phyloP scores from a whole-genome alignment of 176 grass and related monocot species.

The Alloteropsis semialata region DNA sequence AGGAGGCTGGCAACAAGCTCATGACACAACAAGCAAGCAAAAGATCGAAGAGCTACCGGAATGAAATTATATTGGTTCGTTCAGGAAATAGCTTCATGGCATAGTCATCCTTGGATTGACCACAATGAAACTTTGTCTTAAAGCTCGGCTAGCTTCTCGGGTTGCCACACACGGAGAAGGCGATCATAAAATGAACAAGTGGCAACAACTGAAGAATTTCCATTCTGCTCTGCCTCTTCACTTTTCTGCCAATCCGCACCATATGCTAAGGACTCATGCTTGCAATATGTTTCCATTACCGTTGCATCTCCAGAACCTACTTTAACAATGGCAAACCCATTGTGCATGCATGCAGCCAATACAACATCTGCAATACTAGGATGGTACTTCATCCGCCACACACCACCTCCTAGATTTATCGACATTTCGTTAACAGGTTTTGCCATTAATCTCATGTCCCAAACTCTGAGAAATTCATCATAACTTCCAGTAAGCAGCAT shows the following conservation, averaged over 20 bases:
- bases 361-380: conserved; percentile 52
- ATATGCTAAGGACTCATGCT: conserved; percentile 91
- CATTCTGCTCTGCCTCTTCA: conserved; percentile 21
- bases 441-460: conserved; percentile 79
- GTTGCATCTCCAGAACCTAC: conserved; percentile 39
- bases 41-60: conserved; percentile 28
- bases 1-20: conserved; percentile 3
- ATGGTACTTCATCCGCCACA: conserved; percentile 95
- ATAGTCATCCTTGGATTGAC: conserved; percentile 13
- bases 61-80: conserved; percentile 37
- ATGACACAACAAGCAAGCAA: conserved; percentile 10
- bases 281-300: conserved; percentile 73
- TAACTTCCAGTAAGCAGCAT: conserved; percentile 85
- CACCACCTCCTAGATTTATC: conserved; percentile 83
- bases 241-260: conserved; percentile 90
- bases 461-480: conserved; percentile 90
- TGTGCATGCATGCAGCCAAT: conserved; percentile 95
- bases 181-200: conserved; percentile 93
- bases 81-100: conserved; percentile 19
- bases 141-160: conserved; percentile 43
- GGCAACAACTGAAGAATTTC: conserved; percentile 51
- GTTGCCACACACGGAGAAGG: conserved; percentile 74
- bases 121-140: conserved; percentile 17
- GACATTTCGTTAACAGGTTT: conserved; percentile 69
- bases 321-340: conserved; percentile 80